A percentile compares a stretch with the other conserved stretches of the same genome.
Evolutionary conservation across 139 green algal species (phyloP).

Genomic region (Tetratostichococcus sp.): DNA sequence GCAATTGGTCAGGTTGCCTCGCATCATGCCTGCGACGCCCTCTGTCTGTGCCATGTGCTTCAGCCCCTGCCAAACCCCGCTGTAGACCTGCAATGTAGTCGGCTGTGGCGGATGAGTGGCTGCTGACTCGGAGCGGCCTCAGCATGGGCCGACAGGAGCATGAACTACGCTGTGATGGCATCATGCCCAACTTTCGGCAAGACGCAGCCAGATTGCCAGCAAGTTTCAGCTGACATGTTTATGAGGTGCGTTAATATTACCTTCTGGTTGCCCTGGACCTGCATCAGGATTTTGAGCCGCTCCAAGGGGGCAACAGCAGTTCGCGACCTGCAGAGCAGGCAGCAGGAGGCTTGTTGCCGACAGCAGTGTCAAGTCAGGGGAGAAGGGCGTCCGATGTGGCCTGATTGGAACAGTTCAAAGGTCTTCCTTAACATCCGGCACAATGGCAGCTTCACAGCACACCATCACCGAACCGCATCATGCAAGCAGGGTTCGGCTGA

Average conservation of each 20-base stretch:
- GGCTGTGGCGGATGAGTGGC: no score
- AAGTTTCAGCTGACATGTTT: no score
- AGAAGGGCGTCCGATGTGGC: not conserved
- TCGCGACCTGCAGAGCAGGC: conserved; percentile 67
- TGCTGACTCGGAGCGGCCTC: no score
- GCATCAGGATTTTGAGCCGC: conserved; percentile 97
- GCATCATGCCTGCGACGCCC: conserved; percentile 88
- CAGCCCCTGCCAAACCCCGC: conserved; percentile 80
- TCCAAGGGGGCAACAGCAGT: conserved; percentile 97
- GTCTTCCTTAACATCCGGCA: no score
- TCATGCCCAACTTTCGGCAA: no score
- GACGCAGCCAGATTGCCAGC: no score
- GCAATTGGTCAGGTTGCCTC: conserved; percentile 98
- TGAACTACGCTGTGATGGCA: no score
- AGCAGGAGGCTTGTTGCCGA: not conserved
- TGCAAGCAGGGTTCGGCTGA: no score
- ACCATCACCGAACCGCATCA: no score
- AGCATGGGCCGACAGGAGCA: no score
- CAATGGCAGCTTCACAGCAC: no score
- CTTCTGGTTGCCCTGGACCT: conserved; percentile 91
- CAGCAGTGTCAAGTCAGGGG: not conserved
- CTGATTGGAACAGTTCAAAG: no score
- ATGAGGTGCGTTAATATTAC: not conserved
- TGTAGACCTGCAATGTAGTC: conserved; percentile 77
- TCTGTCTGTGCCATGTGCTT: conserved; percentile 78